phyloP scores from a whole-genome alignment of 139 green algal genomes.

The Zygnema cylindricum region DNA sequence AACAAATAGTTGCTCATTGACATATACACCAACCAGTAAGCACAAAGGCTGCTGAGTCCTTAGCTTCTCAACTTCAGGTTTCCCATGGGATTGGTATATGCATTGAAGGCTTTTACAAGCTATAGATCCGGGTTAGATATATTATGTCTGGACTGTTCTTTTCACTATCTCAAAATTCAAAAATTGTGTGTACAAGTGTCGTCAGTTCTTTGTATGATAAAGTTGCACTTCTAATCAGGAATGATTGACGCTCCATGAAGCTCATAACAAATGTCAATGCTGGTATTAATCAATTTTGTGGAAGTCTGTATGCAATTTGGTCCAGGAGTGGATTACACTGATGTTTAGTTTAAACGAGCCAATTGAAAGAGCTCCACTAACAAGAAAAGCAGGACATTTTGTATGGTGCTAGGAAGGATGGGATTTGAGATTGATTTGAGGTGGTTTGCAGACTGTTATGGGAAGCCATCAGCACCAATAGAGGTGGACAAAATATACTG shows the following conservation, averaged over 20 bases:
- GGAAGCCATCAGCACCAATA: neutral
- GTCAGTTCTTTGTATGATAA: neutral
- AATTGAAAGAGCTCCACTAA: no score
- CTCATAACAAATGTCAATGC: no score
- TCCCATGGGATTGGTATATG: no score
- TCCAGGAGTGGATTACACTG: no score
- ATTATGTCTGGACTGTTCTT: neutral
- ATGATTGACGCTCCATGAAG: neutral
- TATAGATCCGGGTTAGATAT: neutral
- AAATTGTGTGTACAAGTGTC: neutral
- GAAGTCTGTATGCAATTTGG: no score
- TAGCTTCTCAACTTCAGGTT: neutral
- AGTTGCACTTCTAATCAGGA: neutral
- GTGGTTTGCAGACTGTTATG: neutral
- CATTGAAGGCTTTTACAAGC: no score
- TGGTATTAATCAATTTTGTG: no score
- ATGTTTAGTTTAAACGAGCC: no score
- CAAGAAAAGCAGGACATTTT: no score
- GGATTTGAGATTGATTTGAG: no score
- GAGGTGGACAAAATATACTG: conserved; percentile 19
- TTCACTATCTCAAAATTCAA: neutral
- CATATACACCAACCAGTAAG: neutral
- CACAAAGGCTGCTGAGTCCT: neutral
- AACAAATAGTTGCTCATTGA: neutral
- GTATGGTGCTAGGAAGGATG: no score